A percentile compares a stretch with the other conserved stretches of the same genome.
Evolutionary conservation across 257 asterid genomes (phyloP).

Genomic region (Solanum acaule): DNA sequence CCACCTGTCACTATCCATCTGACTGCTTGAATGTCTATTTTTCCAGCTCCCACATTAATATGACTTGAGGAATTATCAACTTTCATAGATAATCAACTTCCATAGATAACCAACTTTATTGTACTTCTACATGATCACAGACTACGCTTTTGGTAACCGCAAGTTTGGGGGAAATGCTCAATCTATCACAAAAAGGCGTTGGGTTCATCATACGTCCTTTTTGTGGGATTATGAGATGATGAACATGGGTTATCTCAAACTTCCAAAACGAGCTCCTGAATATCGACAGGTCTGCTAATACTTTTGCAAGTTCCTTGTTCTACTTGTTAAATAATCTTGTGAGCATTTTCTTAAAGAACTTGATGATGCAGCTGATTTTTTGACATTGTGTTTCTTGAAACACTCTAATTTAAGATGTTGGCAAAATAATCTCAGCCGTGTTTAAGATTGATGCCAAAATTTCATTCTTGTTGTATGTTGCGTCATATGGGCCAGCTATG

Average conservation of each 20-base stretch:
- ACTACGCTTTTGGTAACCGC: conserved; percentile 69
- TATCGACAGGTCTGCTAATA: conserved; percentile 58
- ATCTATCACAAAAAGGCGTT: conserved; percentile 69
- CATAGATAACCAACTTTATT: background rate
- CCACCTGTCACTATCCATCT: background rate
- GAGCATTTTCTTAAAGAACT: background rate
- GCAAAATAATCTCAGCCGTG: background rate
- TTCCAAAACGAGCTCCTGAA: conserved; percentile 66
- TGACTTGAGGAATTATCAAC: background rate
- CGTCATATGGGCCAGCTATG: background rate
- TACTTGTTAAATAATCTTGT: background rate
- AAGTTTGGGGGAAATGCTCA: conserved; percentile 97
- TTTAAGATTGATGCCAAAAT: background rate
- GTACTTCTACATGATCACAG: conserved; percentile 23
- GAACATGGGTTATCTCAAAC: conserved; percentile 82
- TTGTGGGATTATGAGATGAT: conserved; percentile 69
- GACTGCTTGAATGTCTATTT: background rate
- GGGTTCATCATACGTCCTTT: conserved; percentile 94
- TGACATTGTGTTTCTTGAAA: background rate
- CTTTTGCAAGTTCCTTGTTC: background rate
- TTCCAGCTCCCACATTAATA: background rate
- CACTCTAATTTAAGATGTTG: background rate
- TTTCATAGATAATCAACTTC: background rate
- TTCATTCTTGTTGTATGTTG: background rate
- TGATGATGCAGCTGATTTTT: background rate